Conservation (phyloP, 1,139 yeast species). For the Tardiomyces blankii region DNA sequence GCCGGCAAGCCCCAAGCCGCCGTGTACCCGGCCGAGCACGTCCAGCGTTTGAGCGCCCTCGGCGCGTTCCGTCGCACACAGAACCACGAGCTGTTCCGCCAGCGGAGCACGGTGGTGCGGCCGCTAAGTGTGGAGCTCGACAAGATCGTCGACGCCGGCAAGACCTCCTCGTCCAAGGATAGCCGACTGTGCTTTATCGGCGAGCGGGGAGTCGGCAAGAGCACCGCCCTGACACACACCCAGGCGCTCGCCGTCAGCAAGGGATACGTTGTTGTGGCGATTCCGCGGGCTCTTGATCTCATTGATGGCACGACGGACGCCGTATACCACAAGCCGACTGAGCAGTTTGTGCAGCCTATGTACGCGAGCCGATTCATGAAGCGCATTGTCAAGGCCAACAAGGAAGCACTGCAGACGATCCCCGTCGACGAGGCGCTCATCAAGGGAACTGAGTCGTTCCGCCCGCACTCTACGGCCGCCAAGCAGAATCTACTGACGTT, state of each 20-base stretch:
- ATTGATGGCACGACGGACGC: slow-evolving; percentile 68
- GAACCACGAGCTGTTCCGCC: slow-evolving; percentile 39
- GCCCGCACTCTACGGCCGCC: background rate
- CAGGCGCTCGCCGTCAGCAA: slow-evolving; percentile 45
- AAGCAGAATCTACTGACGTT: slow-evolving; percentile 34
- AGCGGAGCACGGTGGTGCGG: slow-evolving; percentile 36
- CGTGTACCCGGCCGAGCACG: slow-evolving; percentile 13
- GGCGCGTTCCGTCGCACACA: slow-evolving; percentile 41
- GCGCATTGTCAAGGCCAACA: slow-evolving; percentile 49
- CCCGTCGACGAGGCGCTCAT: slow-evolving; percentile 6
- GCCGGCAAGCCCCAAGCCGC: slow-evolving; percentile 6
- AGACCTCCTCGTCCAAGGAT: slow-evolving; percentile 22
- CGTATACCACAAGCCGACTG: slow-evolving; percentile 38
- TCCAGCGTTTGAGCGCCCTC: slow-evolving; percentile 24
- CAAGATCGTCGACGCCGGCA: slow-evolving; percentile 12
- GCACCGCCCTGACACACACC: slow-evolving; percentile 61
- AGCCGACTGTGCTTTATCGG: slow-evolving; percentile 59
- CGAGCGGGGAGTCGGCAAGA: slow-evolving; percentile 69
- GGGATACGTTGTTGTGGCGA: slow-evolving; percentile 50
- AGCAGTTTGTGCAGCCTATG: slow-evolving; percentile 71
- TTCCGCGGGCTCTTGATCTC: slow-evolving; percentile 51
- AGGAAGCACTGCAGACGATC: slow-evolving; percentile 37
- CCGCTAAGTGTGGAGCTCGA: slow-evolving; percentile 23
- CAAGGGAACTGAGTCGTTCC: slow-evolving; percentile 1
- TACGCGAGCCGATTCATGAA: slow-evolving; percentile 49